Conservation (phyloP, 768 basidiomycete species). For the Suillus plorans region DNA sequence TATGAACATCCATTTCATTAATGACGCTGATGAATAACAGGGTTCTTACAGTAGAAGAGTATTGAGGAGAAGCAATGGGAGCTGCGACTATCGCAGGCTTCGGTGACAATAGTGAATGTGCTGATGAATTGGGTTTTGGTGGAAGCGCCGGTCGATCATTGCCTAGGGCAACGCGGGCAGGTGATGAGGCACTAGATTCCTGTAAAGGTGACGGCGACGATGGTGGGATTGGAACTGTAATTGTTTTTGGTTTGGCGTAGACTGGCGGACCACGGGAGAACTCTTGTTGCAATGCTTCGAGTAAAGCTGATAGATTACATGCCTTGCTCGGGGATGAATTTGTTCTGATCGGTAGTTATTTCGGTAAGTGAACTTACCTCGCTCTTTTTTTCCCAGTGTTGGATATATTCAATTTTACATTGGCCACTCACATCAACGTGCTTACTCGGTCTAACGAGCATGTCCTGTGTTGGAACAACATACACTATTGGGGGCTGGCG, state of each 20-base stretch:
- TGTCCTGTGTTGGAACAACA: slow-evolving; percentile 88
- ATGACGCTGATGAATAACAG: neutral
- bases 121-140: slow-evolving; percentile 34
- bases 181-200: slow-evolving; percentile 20
- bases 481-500: slow-evolving; percentile 79
- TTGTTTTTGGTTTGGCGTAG: slow-evolving; percentile 72
- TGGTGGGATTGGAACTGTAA: slow-evolving; percentile 17
- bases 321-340: slow-evolving; percentile 45
- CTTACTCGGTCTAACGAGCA: slow-evolving; percentile 79
- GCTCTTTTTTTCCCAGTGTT: slow-evolving; percentile 77
- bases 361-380: slow-evolving; percentile 56
- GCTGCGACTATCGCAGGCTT: slow-evolving; percentile 16
- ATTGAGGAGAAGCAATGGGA: slow-evolving; percentile 14
- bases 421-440: slow-evolving; percentile 81
- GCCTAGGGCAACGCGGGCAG: slow-evolving; percentile 11
- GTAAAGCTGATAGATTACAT: slow-evolving; percentile 69
- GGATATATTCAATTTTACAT: slow-evolving; percentile 67
- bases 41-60: slow-evolving; percentile 1
- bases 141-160: slow-evolving; percentile 38
- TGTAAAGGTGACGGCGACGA: slow-evolving; percentile 15
- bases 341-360: slow-evolving; percentile 7
- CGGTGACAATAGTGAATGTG: slow-evolving; percentile 11
- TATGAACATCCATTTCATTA: slow-evolving; percentile 11
- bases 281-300: slow-evolving; percentile 75
- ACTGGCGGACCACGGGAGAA: slow-evolving; percentile 90